Conservation (phyloP, 108 stramenopile species). For the Skeletonema tropicum region DNA sequence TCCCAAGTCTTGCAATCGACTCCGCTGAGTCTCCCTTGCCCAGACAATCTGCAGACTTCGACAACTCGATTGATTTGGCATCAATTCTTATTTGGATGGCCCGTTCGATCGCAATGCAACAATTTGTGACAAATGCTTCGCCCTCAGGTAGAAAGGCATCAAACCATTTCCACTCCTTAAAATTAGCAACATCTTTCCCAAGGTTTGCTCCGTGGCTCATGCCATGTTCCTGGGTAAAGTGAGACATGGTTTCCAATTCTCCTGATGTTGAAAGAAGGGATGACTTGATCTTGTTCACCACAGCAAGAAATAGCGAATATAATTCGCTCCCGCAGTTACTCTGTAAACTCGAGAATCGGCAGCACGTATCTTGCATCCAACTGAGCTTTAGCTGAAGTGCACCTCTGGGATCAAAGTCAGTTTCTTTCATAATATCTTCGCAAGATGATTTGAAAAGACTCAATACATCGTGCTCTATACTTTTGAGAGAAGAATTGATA, state of each 20-base stretch:
- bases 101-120: constrained; percentile 15
- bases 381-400: constrained; percentile 3
- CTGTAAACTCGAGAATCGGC: constrained; percentile 11
- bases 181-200: constrained; percentile 10
- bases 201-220: constrained; percentile 29
- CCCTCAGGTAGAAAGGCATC: constrained; percentile 21
- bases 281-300: constrained; percentile 19
- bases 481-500: neutral
- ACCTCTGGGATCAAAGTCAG: neutral
- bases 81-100: constrained; percentile 10
- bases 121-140: constrained; percentile 21
- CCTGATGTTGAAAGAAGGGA: constrained; percentile 15
- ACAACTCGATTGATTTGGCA: constrained; percentile 19
- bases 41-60: neutral
- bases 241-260: constrained; percentile 28
- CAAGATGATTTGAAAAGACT: constrained; percentile 2
- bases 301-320: neutral
- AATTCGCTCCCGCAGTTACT: constrained; percentile 7
- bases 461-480: constrained; percentile 10
- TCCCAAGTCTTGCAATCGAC: constrained; percentile 8
- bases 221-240: constrained; percentile 20
- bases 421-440: constrained; percentile 11
- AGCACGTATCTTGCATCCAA: constrained; percentile 26
- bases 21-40: neutral
- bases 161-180: constrained; percentile 28